Conservation (phyloP, 306 rosid genomes). For the Lathyrus tuberosus region DNA sequence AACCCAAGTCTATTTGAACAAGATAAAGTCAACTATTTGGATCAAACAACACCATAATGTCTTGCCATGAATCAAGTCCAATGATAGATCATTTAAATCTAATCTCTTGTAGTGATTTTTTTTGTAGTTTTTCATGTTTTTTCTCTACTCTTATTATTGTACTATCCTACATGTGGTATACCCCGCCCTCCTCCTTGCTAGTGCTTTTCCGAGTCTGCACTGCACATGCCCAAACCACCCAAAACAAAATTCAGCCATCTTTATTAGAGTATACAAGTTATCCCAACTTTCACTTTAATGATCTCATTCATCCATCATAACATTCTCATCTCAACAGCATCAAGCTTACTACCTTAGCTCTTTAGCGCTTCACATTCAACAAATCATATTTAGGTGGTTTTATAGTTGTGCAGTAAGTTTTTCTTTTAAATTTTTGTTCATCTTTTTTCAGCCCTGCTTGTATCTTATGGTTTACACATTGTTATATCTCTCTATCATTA, state of each 20-base stretch:
- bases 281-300: not conserved
- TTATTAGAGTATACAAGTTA: not conserved
- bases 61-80: not conserved
- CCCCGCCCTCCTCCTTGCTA: not conserved
- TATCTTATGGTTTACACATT: not conserved
- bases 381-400: not conserved
- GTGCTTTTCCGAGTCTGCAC: slow-evolving; percentile 9
- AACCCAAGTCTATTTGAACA: not conserved
- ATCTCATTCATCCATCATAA: not conserved
- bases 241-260: not conserved
- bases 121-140: not conserved
- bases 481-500: not conserved
- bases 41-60: slow-evolving; percentile 13
- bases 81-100: slow-evolving; percentile 1
- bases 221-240: not conserved
- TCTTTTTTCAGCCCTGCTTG: not conserved
- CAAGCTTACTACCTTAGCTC: not conserved
- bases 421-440: not conserved
- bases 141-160: not conserved
- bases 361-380: not conserved
- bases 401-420: not conserved
- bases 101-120: not conserved
- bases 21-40: not conserved
- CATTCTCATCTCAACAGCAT: slow-evolving; percentile 6
- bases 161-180: not conserved